Conservation (phyloP, 129 eudicot species). For the Saussurea involucrata region DNA sequence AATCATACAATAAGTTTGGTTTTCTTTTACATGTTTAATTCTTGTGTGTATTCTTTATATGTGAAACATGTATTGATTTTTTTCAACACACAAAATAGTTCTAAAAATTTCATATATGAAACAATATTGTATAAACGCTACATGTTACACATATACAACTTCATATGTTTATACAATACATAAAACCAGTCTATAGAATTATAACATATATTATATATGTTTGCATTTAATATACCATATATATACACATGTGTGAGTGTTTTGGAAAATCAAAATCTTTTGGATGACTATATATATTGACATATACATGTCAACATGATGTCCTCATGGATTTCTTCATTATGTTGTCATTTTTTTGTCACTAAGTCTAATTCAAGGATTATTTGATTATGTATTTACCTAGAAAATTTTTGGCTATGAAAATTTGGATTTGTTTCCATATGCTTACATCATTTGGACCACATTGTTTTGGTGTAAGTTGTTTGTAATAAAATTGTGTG, state of each 20-base stretch:
- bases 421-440: background rate
- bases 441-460: background rate
- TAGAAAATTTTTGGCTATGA: background rate
- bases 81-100: too few relatives aligned
- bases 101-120: too few relatives aligned
- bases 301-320: background rate
- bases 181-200: too few relatives aligned
- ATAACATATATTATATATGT: background rate
- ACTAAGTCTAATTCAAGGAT: too few relatives aligned
- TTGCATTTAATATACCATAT: background rate
- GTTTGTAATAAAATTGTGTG: background rate
- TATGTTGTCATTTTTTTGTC: conserved; percentile 5
- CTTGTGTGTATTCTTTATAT: too few relatives aligned
- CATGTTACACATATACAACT: too few relatives aligned
- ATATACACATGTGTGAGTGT: background rate
- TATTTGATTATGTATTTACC: background rate
- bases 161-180: too few relatives aligned
- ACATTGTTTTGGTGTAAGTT: background rate
- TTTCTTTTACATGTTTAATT: too few relatives aligned
- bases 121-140: too few relatives aligned
- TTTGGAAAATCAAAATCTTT: background rate
- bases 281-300: background rate
- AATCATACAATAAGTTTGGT: too few relatives aligned
- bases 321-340: conserved; percentile 7
- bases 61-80: too few relatives aligned